Evolutionary conservation across 805 yeast species (phyloP).

Genomic region (Kockiozyma suomiensis): DNA sequence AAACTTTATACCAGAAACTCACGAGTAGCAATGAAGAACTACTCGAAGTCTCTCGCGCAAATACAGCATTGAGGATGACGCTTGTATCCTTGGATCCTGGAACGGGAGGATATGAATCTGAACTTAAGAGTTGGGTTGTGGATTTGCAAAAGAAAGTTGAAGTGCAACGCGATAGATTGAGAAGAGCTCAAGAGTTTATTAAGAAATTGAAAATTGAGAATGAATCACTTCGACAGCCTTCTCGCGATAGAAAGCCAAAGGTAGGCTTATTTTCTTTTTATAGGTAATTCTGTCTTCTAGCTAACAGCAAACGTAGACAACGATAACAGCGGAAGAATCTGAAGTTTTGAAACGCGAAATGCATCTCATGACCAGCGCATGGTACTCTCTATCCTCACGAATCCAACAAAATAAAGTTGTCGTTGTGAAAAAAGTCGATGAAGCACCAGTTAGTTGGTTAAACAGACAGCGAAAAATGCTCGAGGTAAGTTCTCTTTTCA

Average conservation of each 20-base stretch:
- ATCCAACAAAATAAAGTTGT: constrained; percentile 38
- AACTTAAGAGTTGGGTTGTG: constrained; percentile 31
- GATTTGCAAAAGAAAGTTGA: constrained; percentile 29
- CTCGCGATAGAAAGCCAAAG: background rate
- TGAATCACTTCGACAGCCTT: constrained; percentile 1
- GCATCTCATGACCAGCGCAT: constrained; percentile 38
- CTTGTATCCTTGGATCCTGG: constrained; percentile 24
- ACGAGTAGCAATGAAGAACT: constrained; percentile 27
- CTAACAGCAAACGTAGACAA: constrained; percentile 1
- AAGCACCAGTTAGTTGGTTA: constrained; percentile 39
- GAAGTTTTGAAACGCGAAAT: constrained; percentile 30
- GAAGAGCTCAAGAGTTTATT: constrained; percentile 26
- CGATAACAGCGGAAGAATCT: constrained; percentile 25
- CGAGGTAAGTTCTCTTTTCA: constrained; percentile 27
- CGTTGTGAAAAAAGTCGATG: constrained; percentile 35
- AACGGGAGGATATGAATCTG: constrained; percentile 25
- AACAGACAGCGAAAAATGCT: constrained; percentile 37
- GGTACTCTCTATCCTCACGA: constrained; percentile 38
- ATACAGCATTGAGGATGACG: constrained; percentile 27
- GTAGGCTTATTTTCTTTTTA: background rate
- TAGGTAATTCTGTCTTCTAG: too few relatives aligned
- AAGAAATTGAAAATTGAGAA: constrained; percentile 22
- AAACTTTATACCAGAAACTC: constrained; percentile 22
- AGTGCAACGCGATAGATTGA: constrained; percentile 23
- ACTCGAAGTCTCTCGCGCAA: constrained; percentile 31